Conservation (phyloP, 305 asterid species). For the Caryopteris hybrid region DNA sequence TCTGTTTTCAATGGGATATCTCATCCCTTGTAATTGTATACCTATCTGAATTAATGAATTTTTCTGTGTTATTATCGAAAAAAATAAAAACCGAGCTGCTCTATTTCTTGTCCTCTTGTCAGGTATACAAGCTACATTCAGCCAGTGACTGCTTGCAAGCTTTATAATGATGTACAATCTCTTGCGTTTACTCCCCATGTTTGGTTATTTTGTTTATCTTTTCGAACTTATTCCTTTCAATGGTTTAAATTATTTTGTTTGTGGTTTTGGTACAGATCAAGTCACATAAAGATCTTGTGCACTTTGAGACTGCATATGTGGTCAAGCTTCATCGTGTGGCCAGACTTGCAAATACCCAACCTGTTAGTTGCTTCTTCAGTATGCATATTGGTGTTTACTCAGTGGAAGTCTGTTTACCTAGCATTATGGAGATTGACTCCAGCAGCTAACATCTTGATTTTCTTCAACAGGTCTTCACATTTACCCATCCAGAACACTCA, state of each 20-base stretch:
- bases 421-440: not conserved
- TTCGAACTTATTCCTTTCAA: not conserved
- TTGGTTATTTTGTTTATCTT: not conserved
- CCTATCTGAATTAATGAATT: no score
- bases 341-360: conserved; percentile 77
- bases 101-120: conserved; percentile 30
- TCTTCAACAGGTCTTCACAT: conserved; percentile 72
- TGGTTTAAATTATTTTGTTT: conserved; percentile 10
- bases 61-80: no score
- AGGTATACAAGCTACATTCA: conserved; percentile 97
- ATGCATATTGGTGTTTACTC: conserved; percentile 20
- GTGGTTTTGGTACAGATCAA: conserved; percentile 56
- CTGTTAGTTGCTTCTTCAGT: conserved; percentile 56
- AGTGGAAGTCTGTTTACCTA: not conserved
- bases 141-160: conserved; percentile 90
- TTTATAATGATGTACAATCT: conserved; percentile 81
- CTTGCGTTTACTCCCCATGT: conserved; percentile 3
- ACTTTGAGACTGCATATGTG: conserved; percentile 98
- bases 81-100: not conserved
- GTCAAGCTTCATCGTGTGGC: conserved; percentile 96
- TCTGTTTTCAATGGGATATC: not conserved
- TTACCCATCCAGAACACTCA: conserved; percentile 74
- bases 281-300: conserved; percentile 89
- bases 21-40: not conserved
- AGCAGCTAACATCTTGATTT: conserved; percentile 24